These are phyloP conservation scores for Pugionium dolabratum DNA, from an alignment of 345 rosid species.

Conservation along the genomic window DNA sequence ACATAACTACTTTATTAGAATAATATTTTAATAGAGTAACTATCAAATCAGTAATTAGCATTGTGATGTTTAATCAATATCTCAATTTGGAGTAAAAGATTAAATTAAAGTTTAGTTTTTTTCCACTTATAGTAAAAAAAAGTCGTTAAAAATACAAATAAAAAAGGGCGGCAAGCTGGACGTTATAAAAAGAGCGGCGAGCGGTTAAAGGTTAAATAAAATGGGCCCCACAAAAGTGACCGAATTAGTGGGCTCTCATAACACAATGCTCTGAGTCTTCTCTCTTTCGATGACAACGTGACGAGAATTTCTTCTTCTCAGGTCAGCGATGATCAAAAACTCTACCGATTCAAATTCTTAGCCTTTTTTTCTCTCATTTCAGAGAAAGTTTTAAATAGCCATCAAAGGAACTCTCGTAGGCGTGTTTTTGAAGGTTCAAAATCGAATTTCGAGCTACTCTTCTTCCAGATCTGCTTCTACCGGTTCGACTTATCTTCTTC, in stretches of 20 bases:
- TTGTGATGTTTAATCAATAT: too few species aligned
- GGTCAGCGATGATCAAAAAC: conserved; percentile 27
- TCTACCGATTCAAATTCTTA: conserved; percentile 33
- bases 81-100: too few species aligned
- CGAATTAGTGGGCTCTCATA: conserved; percentile 27
- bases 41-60: too few species aligned
- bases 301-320: conserved; percentile 24
- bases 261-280: conserved; percentile 17
- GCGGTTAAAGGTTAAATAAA: conserved; percentile 14
- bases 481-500: conserved; percentile 25
- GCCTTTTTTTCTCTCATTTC: neutral
- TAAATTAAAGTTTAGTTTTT: too few species aligned
- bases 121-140: neutral
- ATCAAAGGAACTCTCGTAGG: neutral
- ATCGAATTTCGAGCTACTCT: conserved; percentile 4
- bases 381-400: neutral
- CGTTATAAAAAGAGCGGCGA: conserved; percentile 21
- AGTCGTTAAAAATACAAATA: conserved; percentile 3
- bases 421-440: neutral
- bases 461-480: conserved; percentile 18
- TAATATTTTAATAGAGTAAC: too few species aligned
- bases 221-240: conserved; percentile 24
- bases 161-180: conserved; percentile 31
- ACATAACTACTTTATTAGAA: too few species aligned
- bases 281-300: conserved; percentile 20